A percentile compares a stretch with the other conserved stretches of the same genome.
Evolutionary conservation across 192 early-diverging fungal species (phyloP).

Genomic region (Podila epicladia): DNA sequence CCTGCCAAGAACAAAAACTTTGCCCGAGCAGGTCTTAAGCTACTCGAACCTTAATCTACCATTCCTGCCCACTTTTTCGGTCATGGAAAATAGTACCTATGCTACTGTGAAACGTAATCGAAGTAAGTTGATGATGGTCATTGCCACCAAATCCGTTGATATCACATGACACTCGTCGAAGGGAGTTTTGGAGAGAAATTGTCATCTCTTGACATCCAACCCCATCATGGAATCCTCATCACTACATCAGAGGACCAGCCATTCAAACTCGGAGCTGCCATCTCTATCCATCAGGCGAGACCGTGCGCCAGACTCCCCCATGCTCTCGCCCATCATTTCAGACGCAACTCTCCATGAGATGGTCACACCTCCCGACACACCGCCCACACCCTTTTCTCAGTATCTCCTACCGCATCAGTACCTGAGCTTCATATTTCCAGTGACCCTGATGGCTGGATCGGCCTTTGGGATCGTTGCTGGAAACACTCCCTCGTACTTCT

Average conservation of each 20-base stretch:
- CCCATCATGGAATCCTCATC: background rate
- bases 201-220: too few species aligned
- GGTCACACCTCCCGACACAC: background rate
- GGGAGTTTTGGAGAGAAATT: too few species aligned
- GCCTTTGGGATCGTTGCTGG: constrained; percentile 26
- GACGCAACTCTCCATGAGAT: constrained; percentile 8
- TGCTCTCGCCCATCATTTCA: constrained; percentile 9
- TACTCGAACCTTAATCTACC: too few species aligned
- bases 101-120: too few species aligned
- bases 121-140: too few species aligned
- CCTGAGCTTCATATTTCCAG: constrained; percentile 30
- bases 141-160: too few species aligned
- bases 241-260: constrained; percentile 16
- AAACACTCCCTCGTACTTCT: constrained; percentile 55
- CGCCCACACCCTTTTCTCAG: background rate
- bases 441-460: constrained; percentile 27
- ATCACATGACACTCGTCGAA: too few species aligned
- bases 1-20: too few species aligned
- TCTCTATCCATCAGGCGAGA: background rate
- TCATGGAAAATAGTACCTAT: too few species aligned
- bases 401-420: constrained; percentile 30
- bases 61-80: too few species aligned
- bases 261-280: background rate
- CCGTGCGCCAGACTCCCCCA: constrained; percentile 14
- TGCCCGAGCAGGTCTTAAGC: too few species aligned